Evolutionary conservation across 306 rosid species (phyloP).

Genomic region (Luffa aegyptiaca): DNA sequence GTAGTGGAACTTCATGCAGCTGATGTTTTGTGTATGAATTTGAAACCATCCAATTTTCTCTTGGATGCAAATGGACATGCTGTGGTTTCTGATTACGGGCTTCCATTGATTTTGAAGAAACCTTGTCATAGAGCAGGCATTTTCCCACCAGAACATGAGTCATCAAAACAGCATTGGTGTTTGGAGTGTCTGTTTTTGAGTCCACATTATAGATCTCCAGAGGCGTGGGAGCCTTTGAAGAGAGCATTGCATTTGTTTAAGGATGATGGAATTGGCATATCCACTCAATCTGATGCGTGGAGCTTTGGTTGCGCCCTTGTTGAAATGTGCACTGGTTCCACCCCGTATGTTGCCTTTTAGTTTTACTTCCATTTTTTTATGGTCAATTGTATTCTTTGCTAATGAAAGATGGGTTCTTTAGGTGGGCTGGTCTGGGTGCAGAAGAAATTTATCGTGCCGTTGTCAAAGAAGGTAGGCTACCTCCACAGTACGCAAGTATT

Average conservation of each 20-base stretch:
- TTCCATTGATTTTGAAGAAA: slow-evolving; percentile 87
- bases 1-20: slow-evolving; percentile 99
- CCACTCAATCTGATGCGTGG: slow-evolving; percentile 97
- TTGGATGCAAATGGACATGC: slow-evolving; percentile 84
- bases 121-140: slow-evolving; percentile 83
- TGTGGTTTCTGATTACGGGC: slow-evolving; percentile 94
- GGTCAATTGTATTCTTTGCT: slow-evolving; percentile 10
- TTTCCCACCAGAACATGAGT: slow-evolving; percentile 53
- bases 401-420: slow-evolving; percentile 28
- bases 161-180: slow-evolving; percentile 79
- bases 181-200: slow-evolving; percentile 97
- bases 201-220: slow-evolving; percentile 95
- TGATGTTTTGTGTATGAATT: slow-evolving; percentile 91
- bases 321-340: slow-evolving; percentile 99
- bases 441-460: slow-evolving; percentile 89
- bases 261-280: slow-evolving; percentile 95
- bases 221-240: slow-evolving; percentile 99
- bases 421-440: slow-evolving; percentile 91
- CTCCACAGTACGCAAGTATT: slow-evolving; percentile 96
- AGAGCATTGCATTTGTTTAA: slow-evolving; percentile 76
- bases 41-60: slow-evolving; percentile 97
- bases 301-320: slow-evolving; percentile 99
- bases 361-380: slow-evolving; percentile 7
- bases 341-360: slow-evolving; percentile 68
- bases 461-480: slow-evolving; percentile 70